Percentiles rank a stretch among this genome's conserved stretches.
These are phyloP conservation scores for Teratosphaeria zuluensis DNA, from an alignment of 2,329 filamentous ascomycete genomes.

Conservation along the genomic window DNA sequence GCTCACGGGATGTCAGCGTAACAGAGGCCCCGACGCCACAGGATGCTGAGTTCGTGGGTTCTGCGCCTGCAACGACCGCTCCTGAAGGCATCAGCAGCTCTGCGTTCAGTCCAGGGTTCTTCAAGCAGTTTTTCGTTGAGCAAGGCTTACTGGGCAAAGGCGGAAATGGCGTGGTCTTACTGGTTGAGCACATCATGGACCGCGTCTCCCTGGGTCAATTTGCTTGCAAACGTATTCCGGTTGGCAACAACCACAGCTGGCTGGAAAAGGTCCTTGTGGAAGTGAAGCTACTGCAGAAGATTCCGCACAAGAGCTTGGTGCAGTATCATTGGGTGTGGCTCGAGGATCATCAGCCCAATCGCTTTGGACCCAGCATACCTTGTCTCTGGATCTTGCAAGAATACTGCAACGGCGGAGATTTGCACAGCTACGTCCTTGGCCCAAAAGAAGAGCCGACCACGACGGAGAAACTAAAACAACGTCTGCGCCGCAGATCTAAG, in stretches of 20 bases:
- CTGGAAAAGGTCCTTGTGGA: conserved; percentile 89
- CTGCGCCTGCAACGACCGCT: conserved; percentile 29
- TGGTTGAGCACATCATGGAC: conserved; percentile 90
- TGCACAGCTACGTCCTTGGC: conserved; percentile 79
- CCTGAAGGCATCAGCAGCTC: conserved; percentile 67
- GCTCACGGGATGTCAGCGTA: conserved; percentile 23
- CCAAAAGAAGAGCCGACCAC: conserved; percentile 57
- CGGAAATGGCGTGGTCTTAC: conserved; percentile 85
- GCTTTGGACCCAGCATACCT: conserved; percentile 80
- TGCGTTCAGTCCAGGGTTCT: conserved; percentile 88
- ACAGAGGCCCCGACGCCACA: conserved; percentile 31
- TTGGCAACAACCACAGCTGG: conserved; percentile 88
- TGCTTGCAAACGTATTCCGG: conserved; percentile 92
- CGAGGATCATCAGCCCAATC: conserved; percentile 73
- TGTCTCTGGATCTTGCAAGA: conserved; percentile 97
- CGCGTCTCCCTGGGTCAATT: conserved; percentile 81
- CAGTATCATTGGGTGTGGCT: conserved; percentile 97
- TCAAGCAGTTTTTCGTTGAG: conserved; percentile 84
- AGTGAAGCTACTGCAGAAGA: conserved; percentile 81
- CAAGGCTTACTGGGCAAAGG: conserved; percentile 78
- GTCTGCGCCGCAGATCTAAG: conserved; percentile 71
- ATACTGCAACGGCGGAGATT: conserved; percentile 89
- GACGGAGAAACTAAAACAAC: conserved; percentile 76
- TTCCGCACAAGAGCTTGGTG: conserved; percentile 90
- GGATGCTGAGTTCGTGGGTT: conserved; percentile 41